phyloP scores from a whole-genome alignment of 2,329 filamentous ascomycete species.

The Paraphaeosphaeria sporulosa region DNA sequence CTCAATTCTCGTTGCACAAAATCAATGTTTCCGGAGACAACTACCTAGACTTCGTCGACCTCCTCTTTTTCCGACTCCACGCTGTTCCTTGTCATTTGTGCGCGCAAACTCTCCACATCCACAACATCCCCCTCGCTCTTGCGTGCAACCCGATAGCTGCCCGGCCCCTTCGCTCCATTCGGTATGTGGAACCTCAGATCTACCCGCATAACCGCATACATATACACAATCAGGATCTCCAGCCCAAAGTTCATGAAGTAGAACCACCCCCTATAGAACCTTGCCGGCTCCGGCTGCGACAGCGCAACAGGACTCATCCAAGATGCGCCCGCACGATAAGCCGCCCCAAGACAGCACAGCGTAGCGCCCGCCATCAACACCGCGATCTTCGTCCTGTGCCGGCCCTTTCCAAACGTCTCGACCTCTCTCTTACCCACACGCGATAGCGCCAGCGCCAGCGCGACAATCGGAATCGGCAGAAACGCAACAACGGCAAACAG shows the following conservation, averaged over 20 bases:
- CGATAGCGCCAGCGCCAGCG: slow-evolving; percentile 58
- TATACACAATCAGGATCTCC: slow-evolving; percentile 73
- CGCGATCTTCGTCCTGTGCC: slow-evolving; percentile 70
- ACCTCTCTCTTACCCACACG: slow-evolving; percentile 44
- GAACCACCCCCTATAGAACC: slow-evolving; percentile 74
- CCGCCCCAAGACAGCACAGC: slow-evolving; percentile 72
- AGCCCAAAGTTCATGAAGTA: slow-evolving; percentile 81
- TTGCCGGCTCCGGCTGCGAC: slow-evolving; percentile 69
- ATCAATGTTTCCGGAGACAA: background rate
- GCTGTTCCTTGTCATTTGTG: background rate
- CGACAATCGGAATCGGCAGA: slow-evolving; percentile 67
- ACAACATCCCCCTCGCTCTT: background rate
- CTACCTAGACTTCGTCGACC: background rate
- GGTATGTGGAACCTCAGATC: slow-evolving; percentile 80
- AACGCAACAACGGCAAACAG: slow-evolving; percentile 72
- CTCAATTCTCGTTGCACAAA: background rate
- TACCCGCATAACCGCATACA: slow-evolving; percentile 72
- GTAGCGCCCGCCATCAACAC: slow-evolving; percentile 67
- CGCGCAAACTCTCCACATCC: background rate
- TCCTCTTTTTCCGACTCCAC: background rate
- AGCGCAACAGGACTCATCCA: slow-evolving; percentile 58
- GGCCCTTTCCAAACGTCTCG: slow-evolving; percentile 72
- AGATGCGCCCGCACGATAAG: slow-evolving; percentile 69
- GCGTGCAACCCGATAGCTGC: slow-evolving; percentile 23
- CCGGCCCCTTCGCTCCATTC: slow-evolving; percentile 67